Percentiles rank a stretch among this genome's conserved stretches.
Evolutionary conservation across 192 early-diverging fungal species (phyloP).

Genomic region (Podila epigama): DNA sequence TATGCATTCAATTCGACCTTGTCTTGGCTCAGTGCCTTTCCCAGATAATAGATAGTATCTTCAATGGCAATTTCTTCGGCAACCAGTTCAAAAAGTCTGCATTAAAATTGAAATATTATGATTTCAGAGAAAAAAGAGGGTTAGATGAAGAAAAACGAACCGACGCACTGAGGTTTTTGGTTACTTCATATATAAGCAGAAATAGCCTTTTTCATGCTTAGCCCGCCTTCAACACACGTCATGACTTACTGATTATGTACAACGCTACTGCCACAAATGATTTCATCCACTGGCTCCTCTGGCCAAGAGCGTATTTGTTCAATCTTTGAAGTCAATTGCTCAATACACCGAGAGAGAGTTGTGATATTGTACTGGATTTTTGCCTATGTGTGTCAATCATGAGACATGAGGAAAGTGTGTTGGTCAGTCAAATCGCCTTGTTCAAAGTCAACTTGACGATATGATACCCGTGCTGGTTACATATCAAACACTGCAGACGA

Average conservation of each 20-base stretch:
- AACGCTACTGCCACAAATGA: constrained; percentile 64
- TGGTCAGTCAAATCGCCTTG: not conserved
- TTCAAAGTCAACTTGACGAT: too few species aligned
- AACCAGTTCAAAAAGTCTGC: constrained; percentile 85
- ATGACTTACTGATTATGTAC: constrained; percentile 74
- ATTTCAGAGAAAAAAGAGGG: constrained; percentile 37
- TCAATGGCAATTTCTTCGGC: constrained; percentile 91
- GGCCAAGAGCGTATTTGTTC: constrained; percentile 61
- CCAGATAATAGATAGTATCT: constrained; percentile 85
- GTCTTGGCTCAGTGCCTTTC: constrained; percentile 80
- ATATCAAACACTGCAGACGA: too few species aligned
- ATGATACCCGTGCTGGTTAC: too few species aligned
- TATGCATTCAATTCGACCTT: constrained; percentile 74
- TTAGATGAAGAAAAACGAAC: not conserved
- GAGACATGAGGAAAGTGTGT: not conserved
- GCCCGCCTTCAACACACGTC: too few species aligned
- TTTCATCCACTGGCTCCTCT: constrained; percentile 70
- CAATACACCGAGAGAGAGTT: constrained; percentile 66
- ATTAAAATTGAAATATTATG: constrained; percentile 42
- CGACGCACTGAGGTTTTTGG: not conserved
- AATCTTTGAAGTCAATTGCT: constrained; percentile 62
- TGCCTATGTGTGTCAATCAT: constrained; percentile 40
- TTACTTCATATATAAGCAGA: too few species aligned
- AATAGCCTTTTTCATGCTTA: too few species aligned
- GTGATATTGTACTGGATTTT: constrained; percentile 71